Conservation (phyloP, 106 monocot species). For the Triglochin maritima region DNA sequence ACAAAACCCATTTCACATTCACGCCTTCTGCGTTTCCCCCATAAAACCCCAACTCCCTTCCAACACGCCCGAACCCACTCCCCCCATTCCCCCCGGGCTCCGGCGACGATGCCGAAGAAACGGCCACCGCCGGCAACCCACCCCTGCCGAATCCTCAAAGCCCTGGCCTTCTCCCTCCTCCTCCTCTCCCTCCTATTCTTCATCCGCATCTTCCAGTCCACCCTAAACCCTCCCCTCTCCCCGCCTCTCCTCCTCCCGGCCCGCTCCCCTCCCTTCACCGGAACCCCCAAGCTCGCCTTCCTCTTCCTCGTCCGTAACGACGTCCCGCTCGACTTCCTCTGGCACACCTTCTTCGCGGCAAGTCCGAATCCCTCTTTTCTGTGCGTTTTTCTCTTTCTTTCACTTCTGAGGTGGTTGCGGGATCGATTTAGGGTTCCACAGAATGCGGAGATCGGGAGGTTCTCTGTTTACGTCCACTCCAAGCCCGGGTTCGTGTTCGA, state of each 20-base stretch:
- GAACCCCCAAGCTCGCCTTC: slow-evolving; percentile 75
- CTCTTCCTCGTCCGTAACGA: slow-evolving; percentile 58
- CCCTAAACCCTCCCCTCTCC: not conserved
- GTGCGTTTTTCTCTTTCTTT: not conserved
- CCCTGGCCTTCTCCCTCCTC: slow-evolving; percentile 19
- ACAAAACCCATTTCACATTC: too few species aligned
- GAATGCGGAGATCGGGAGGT: slow-evolving; percentile 48
- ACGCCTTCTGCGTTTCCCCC: too few species aligned
- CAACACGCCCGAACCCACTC: too few species aligned
- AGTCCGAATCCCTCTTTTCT: not conserved
- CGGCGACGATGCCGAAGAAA: too few species aligned
- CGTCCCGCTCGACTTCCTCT: slow-evolving; percentile 86
- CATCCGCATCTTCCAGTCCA: slow-evolving; percentile 17
- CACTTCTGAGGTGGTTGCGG: not conserved
- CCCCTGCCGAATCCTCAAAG: slow-evolving; percentile 27
- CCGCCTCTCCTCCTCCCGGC: not conserved
- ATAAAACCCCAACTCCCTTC: too few species aligned
- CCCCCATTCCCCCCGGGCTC: too few species aligned
- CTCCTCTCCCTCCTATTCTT: slow-evolving; percentile 32
- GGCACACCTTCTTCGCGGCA: slow-evolving; percentile 79
- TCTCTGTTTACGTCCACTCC: slow-evolving; percentile 82
- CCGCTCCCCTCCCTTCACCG: slow-evolving; percentile 7
- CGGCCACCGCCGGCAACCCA: not conserved
- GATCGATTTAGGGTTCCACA: slow-evolving; percentile 23
- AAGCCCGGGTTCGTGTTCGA: slow-evolving; percentile 65